Base-by-base conservation (phyloP, 345 rosid genomes). In the Lepidium sativum region DNA sequence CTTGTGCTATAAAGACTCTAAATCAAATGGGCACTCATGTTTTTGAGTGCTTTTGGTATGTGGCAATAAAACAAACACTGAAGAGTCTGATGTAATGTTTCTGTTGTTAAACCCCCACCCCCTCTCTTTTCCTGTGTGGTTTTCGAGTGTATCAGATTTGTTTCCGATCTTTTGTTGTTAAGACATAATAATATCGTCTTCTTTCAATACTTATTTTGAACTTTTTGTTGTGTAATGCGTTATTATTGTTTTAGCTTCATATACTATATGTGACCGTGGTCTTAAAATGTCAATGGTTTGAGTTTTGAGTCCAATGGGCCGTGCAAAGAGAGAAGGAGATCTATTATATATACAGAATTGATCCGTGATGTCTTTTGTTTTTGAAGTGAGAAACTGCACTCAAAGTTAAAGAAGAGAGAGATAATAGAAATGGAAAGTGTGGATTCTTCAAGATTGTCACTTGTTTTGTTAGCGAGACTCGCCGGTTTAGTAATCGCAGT, bases 381-480 rank as follows among this genome's bases (percentile, higher is more conserved):
- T 0, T 29, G 6, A 31, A 52, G 32, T 38, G 60, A 68, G 50
- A 16, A 57, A 12, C 5, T 27, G 41, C 23, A 3, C 16, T 14
- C 29, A 39, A 40, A 18, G 6, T 58, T 39, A 48, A n/a, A n/a
- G 58, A 54, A 40, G 70, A 56, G 65, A 56, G 38, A 48, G 2
- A 41, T 1, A 38, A 16, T 3, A 25, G 63, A 73, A 27, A 67
- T 67, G 68, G 77, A 11, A 54, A 60, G 53, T 45, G 68, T 9
- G n/a, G 21, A 14, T 23, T 21, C 62, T 38, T 56, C 62, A 56
- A 56, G 62, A 23, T 34, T 56, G 17, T 69, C 82, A 8, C 82
- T 82, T 29, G 80, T 89, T 59, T 59, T 87, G 58, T 70, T 81
- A 65, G 96, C 96, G 16, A 81, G 98, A 75, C 58, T 86, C 67